Percentiles rank a stretch among this genome's conserved stretches.
These are phyloP conservation scores for Torrubiellomyces zombiae DNA, from an alignment of 2,329 filamentous ascomycete genomes.

Conservation along the genomic window DNA sequence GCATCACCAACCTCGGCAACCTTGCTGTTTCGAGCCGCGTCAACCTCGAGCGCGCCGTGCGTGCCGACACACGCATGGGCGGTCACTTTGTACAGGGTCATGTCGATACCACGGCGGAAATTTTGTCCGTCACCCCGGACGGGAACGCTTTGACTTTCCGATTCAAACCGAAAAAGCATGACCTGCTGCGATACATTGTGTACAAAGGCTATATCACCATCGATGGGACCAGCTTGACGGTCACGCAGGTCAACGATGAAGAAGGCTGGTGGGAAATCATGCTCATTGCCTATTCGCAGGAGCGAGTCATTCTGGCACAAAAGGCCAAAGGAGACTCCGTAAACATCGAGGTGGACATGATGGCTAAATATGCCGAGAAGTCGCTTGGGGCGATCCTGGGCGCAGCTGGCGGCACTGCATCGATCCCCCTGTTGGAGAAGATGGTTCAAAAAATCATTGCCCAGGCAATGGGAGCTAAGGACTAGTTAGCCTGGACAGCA, in stretches of 20 bases:
- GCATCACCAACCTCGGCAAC: conserved; percentile 81
- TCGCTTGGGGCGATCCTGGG: conserved; percentile 58
- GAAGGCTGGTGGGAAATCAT: conserved; percentile 88
- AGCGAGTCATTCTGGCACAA: conserved; percentile 65
- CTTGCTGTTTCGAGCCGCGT: conserved; percentile 51
- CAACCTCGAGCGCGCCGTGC: conserved; percentile 88
- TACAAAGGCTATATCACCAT: conserved; percentile 94
- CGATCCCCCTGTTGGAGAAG: conserved; percentile 47
- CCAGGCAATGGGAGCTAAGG: conserved; percentile 28
- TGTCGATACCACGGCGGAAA: conserved; percentile 74
- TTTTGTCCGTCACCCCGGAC: conserved; percentile 58
- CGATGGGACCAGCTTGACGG: conserved; percentile 85
- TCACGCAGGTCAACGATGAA: conserved; percentile 69
- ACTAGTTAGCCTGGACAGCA: conserved; percentile 5
- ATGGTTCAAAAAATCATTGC: conserved; percentile 62
- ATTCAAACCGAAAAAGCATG: conserved; percentile 52
- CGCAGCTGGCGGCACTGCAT: conserved; percentile 31
- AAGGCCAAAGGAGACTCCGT: conserved; percentile 70
- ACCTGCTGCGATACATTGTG: conserved; percentile 71
- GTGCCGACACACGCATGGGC: conserved; percentile 85
- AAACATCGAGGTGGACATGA: conserved; percentile 86
- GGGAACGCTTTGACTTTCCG: conserved; percentile 83
- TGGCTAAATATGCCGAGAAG: conserved; percentile 78
- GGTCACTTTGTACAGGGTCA: conserved; percentile 97
- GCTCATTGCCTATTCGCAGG: conserved; percentile 93